Base-by-base conservation (phyloP, 495 filamentous ascomycete species). In the Xylaria cubensis region DNA sequence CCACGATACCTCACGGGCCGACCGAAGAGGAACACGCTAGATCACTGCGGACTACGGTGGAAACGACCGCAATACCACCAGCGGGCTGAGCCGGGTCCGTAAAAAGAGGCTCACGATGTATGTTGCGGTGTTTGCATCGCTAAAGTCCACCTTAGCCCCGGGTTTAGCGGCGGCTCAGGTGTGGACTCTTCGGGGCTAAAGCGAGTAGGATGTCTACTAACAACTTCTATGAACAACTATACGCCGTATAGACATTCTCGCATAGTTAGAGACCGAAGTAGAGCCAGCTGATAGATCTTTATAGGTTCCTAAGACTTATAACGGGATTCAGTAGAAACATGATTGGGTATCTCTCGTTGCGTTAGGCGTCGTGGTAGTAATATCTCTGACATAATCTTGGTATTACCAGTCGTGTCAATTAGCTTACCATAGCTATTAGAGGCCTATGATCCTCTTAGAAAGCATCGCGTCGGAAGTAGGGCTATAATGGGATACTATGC, bases 81-180 rank as follows among this genome's bases (percentile, higher is more conserved):
- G 34, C 55, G 55, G 55, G 26, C 29, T 59, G 15, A 17, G 32
- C 5, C 17, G 26, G 29, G 15, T n/a, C 55, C 29, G 55, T 36
- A 17, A 32, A 15, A 59, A n/a, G 32, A 59, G 55, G 55, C 26
- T 59, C 55, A 36, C 15, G 50, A 59, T 59, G 29, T n/a, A 59
- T 17, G 21, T 29, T 34, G 19, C 29, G 55, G 55, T 32, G 29
- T 59, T 59, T 59, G 55, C 55, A 36, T 36, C 7, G 55, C 55
- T 36, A 34, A 59, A 53, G 50, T 26, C 50, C 50, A 53, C 50
- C 19, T 53, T 13, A 53, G 55, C 3, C 32, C 29, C 55, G 29
- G 29, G 29, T 36, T 59, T n/a, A 36, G 32, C 13, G 29, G 55
- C 55, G 55, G 55, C 55, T 8, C 5, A 58, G 13, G 26, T 51